These are phyloP conservation scores for Boletus reticuloceps DNA, from an alignment of 768 basidiomycete species.

Conservation along the genomic window DNA sequence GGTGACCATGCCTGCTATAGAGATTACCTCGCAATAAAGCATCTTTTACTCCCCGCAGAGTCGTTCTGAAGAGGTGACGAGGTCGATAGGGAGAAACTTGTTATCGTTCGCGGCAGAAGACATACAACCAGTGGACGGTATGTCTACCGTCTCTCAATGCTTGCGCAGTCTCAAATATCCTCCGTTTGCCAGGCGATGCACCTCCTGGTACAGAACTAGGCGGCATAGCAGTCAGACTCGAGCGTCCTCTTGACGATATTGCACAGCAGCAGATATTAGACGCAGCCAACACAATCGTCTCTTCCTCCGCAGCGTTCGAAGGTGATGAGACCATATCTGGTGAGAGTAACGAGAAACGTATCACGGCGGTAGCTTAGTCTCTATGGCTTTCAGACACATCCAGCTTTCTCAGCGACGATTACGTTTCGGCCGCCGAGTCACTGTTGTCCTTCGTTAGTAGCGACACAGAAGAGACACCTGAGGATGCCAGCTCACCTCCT, in stretches of 20 bases:
- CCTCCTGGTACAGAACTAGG: background rate
- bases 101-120: constrained; percentile 3
- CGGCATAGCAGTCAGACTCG: constrained; percentile 5
- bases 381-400: background rate
- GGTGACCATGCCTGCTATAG: background rate
- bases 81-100: background rate
- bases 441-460: background rate
- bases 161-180: background rate
- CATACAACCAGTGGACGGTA: background rate
- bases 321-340: background rate
- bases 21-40: background rate
- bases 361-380: background rate
- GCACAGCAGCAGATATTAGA: background rate
- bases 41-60: background rate
- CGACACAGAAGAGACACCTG: background rate
- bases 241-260: constrained; percentile 6
- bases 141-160: background rate
- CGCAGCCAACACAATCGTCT: background rate
- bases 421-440: background rate
- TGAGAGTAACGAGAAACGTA: background rate
- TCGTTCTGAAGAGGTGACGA: constrained; percentile 7
- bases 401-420: background rate
- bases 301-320: background rate
- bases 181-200: background rate
- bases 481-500: background rate